Conservation (phyloP, 805 yeast species). For the Citeromyces nyonsensis region DNA sequence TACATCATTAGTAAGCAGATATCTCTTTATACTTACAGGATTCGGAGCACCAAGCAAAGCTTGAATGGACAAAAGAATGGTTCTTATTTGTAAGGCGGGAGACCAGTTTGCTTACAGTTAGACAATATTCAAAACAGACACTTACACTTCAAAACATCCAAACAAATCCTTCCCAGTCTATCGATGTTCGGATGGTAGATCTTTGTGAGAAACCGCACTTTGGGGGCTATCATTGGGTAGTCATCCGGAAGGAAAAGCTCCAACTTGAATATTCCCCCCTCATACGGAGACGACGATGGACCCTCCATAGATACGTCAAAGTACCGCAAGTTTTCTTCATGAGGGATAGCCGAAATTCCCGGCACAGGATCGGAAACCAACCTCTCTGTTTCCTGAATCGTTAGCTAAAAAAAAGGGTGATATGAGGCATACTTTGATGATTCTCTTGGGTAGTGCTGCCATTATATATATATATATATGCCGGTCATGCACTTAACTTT, state of each 20-base stretch:
- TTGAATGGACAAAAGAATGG: conserved; percentile 80
- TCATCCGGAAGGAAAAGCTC: conserved; percentile 91
- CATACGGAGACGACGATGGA: conserved; percentile 84
- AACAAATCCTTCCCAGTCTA: conserved; percentile 85
- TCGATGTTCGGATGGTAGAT: conserved; percentile 96
- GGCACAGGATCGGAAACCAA: conserved; percentile 90
- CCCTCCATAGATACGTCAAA: conserved; percentile 89
- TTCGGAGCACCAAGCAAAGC: conserved; percentile 92
- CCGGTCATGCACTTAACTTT: too few species aligned
- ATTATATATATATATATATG: conserved; percentile 9
- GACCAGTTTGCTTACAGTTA: conserved; percentile 64
- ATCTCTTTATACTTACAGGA: conserved; percentile 24
- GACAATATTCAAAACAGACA: neutral
- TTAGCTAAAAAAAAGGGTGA: conserved; percentile 1
- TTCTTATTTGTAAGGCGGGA: conserved; percentile 92
- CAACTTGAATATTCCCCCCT: conserved; percentile 59
- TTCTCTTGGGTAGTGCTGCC: conserved; percentile 76
- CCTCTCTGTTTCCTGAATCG: conserved; percentile 69
- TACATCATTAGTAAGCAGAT: neutral
- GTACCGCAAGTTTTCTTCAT: conserved; percentile 85
- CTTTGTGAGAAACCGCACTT: conserved; percentile 83
- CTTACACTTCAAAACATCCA: conserved; percentile 72
- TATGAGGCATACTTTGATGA: conserved; percentile 51
- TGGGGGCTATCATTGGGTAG: conserved; percentile 97
- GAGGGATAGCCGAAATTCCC: conserved; percentile 87